Conservation (phyloP, 805 yeast genomes). For the Pichia scutulata region DNA sequence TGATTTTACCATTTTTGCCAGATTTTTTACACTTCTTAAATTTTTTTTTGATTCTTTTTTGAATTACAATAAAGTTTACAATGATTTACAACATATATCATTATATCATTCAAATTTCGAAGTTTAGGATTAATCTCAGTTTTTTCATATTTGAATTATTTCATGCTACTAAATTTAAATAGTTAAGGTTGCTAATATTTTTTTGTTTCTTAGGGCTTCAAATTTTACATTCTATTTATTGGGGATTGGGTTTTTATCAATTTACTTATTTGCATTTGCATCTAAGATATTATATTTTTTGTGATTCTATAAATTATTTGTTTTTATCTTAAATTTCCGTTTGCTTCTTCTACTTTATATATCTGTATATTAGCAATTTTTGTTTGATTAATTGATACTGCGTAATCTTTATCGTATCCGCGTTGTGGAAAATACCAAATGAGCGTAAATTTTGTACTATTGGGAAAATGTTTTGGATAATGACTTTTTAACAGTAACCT, state of each 20-base stretch:
- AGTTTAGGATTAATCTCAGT: too few species aligned
- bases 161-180: too few species aligned
- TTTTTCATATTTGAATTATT: not conserved
- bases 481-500: not conserved
- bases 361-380: not conserved
- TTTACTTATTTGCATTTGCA: not conserved
- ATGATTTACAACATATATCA: not conserved
- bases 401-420: not conserved
- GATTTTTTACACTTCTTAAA: not conserved
- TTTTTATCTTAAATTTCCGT: not conserved
- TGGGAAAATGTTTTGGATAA: not conserved
- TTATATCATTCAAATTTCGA: not conserved
- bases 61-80: not conserved
- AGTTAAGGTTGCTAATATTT: not conserved
- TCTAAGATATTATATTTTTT: not conserved
- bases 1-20: not conserved
- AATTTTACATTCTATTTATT: not conserved
- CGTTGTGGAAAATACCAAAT: not conserved
- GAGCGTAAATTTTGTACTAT: not conserved
- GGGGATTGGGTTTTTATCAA: not conserved
- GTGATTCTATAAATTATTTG: not conserved
- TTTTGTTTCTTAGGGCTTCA: not conserved
- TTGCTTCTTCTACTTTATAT: not conserved
- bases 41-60: not conserved
- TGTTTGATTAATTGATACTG: not conserved